Conservation (phyloP, 805 yeast species). For the Ogataea siamensis region DNA sequence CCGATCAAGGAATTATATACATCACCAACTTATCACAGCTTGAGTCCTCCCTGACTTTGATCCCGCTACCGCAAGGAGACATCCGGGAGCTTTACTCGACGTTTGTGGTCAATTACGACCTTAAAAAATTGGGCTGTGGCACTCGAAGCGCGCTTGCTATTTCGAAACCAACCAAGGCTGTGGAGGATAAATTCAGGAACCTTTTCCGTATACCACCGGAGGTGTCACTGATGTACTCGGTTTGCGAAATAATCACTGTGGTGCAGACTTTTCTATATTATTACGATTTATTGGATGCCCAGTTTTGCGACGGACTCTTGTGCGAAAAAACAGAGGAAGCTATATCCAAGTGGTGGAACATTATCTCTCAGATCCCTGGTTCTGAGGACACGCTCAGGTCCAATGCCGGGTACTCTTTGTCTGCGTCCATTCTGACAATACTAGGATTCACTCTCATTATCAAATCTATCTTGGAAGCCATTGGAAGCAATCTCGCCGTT, state of each 20-base stretch:
- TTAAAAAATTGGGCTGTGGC: constrained; percentile 76
- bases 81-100: constrained; percentile 43
- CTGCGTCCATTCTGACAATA: constrained; percentile 69
- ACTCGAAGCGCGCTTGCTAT: constrained; percentile 79
- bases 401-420: constrained; percentile 19
- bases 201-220: constrained; percentile 57
- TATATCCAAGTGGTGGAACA: constrained; percentile 76
- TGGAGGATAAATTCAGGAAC: constrained; percentile 77
- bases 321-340: constrained; percentile 78
- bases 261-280: constrained; percentile 77
- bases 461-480: constrained; percentile 59
- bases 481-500: constrained; percentile 51
- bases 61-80: constrained; percentile 65
- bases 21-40: constrained; percentile 81
- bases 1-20: constrained; percentile 59
- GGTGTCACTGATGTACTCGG: constrained; percentile 63
- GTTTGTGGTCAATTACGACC: constrained; percentile 72
- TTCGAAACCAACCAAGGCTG: constrained; percentile 70
- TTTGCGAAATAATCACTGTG: constrained; percentile 67
- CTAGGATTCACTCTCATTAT: constrained; percentile 74
- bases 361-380: constrained; percentile 37
- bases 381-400: constrained; percentile 10
- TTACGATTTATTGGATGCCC: constrained; percentile 67
- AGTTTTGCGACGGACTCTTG: constrained; percentile 77
- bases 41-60: constrained; percentile 62